Evolutionary conservation across 192 early-diverging fungal genomes (phyloP).

Genomic region (Kickxella alabastrina): DNA sequence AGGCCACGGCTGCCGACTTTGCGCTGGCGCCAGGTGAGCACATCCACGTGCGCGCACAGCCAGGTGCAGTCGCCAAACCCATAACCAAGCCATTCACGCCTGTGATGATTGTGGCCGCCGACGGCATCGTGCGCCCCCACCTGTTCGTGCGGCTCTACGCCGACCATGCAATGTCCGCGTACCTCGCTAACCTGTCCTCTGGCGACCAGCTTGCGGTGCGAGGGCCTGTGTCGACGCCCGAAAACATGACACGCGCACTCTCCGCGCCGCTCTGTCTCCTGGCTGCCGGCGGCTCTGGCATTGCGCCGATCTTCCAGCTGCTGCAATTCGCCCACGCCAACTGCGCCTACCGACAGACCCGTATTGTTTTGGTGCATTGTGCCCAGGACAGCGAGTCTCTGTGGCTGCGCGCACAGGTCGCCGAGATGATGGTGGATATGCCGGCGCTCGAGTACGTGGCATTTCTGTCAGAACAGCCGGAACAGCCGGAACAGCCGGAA

Average conservation of each 20-base stretch:
- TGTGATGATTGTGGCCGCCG: constrained; percentile 25
- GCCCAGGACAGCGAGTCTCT: constrained; percentile 8
- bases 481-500: too few species aligned
- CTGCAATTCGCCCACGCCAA: constrained; percentile 33
- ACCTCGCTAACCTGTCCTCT: neutral
- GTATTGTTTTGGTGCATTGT: constrained; percentile 24
- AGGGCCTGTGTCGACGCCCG: constrained; percentile 21
- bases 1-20: constrained; percentile 26
- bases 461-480: constrained; percentile 22
- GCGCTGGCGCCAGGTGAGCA: constrained; percentile 28
- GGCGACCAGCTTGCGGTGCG: constrained; percentile 11
- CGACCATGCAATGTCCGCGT: constrained; percentile 7
- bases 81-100: constrained; percentile 38
- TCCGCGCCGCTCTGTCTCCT: constrained; percentile 5
- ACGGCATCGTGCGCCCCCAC: constrained; percentile 31
- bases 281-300: constrained; percentile 36
- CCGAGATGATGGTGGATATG: constrained; percentile 8
- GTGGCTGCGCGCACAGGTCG: constrained; percentile 15
- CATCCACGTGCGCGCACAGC: constrained; percentile 22
- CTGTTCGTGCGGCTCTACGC: constrained; percentile 32
- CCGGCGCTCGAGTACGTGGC: constrained; percentile 9
- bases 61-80: neutral
- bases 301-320: constrained; percentile 37
- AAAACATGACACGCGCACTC: constrained; percentile 16
- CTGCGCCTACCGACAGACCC: constrained; percentile 10